These are phyloP conservation scores for Fusarium goolgardi DNA, from an alignment of 2,329 filamentous ascomycete genomes.

Conservation along the genomic window DNA sequence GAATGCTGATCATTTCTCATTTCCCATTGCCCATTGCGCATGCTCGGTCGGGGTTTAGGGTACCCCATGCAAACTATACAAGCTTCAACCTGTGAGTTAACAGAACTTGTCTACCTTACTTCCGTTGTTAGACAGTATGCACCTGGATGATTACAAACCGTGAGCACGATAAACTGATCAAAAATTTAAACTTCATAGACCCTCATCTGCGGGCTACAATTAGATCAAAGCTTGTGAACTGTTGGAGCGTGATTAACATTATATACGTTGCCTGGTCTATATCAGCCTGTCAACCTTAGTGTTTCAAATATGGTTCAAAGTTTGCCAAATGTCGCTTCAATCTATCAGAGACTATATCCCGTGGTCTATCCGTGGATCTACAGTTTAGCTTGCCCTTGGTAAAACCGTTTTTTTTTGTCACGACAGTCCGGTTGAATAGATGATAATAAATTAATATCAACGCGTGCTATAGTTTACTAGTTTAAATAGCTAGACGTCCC, in stretches of 20 bases:
- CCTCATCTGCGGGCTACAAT: not conserved
- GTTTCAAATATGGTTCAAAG: constrained; percentile 19
- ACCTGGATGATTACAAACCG: not conserved
- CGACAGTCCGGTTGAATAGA: constrained; percentile 4
- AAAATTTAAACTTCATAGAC: not conserved
- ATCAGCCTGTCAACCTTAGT: constrained; percentile 15
- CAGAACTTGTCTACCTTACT: not conserved
- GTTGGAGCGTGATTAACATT: not conserved
- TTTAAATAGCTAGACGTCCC: not conserved
- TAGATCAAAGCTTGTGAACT: not conserved
- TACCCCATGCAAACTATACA: not conserved
- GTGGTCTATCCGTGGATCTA: constrained; percentile 12
- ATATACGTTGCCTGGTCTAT: constrained; percentile 17
- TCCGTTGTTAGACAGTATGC: not conserved
- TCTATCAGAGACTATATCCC: constrained; percentile 7
- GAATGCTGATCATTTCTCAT: not conserved
- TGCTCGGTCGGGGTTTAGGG: constrained; percentile 12
- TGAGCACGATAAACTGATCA: not conserved
- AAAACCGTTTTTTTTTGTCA: not conserved
- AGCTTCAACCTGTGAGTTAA: not conserved
- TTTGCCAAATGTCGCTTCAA: not conserved
- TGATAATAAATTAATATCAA: constrained; percentile 13
- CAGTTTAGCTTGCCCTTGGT: constrained; percentile 1
- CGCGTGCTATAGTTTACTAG: constrained; percentile 17
- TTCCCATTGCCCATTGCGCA: not conserved